phyloP scores from a whole-genome alignment of 2,329 filamentous ascomycete genomes.

The Pseudogymnoascus sp. region DNA sequence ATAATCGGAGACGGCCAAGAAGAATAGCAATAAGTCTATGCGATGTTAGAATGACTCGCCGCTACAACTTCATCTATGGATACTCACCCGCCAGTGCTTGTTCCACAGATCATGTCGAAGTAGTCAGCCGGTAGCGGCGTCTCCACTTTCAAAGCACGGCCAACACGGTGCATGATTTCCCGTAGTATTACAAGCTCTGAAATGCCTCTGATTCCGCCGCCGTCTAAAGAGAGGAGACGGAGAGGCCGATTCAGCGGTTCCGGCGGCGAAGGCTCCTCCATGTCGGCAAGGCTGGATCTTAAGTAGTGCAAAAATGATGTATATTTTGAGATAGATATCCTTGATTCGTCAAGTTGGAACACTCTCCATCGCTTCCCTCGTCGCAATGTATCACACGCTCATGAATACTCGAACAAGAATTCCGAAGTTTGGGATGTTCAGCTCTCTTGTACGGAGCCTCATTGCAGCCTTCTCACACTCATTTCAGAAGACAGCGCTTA shows the following conservation, averaged over 20 bases:
- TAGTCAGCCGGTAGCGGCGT: not conserved
- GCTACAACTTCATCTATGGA: not conserved
- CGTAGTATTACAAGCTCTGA: constrained; percentile 21
- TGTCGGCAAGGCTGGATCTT: not conserved
- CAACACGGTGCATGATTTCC: constrained; percentile 17
- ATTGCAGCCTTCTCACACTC: not conserved
- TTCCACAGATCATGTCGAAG: constrained; percentile 11
- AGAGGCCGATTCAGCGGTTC: not conserved
- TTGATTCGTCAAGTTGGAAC: not conserved
- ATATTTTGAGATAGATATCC: not conserved
- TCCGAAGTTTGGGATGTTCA: not conserved
- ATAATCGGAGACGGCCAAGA: constrained; percentile 7
- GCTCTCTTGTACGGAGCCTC: not conserved
- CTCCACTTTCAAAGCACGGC: not conserved
- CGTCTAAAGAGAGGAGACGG: constrained; percentile 21
- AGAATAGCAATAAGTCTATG: constrained; percentile 3
- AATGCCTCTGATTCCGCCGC: constrained; percentile 22
- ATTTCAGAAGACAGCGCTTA: not conserved
- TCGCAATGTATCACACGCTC: not conserved
- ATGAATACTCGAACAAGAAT: not conserved
- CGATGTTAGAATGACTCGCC: not conserved
- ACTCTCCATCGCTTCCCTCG: too few species aligned
- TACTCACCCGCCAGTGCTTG: constrained; percentile 12
- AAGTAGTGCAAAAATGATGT: not conserved
- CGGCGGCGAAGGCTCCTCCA: not conserved